phyloP scores from a whole-genome alignment of 225 moss, liverwort and hornwort genomes.

The Sphagnum tenellum region DNA sequence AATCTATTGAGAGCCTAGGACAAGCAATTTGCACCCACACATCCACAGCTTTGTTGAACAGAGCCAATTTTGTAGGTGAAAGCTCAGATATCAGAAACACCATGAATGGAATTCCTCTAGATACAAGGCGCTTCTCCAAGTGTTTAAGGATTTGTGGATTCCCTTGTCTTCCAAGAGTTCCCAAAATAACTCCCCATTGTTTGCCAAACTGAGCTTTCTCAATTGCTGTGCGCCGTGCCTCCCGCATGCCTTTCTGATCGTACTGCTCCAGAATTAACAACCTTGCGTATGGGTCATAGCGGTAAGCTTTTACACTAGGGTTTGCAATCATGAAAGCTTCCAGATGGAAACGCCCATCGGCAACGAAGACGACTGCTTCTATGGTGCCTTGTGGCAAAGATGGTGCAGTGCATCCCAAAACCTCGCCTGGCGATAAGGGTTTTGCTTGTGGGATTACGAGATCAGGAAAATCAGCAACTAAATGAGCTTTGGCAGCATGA shows the following conservation, averaged over 20 bases:
- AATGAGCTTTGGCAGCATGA: slow-evolving; percentile 55
- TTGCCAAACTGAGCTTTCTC: slow-evolving; percentile 55
- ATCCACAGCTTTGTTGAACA: slow-evolving; percentile 60
- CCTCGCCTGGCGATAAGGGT: slow-evolving; percentile 91
- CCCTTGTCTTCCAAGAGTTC: slow-evolving; percentile 91
- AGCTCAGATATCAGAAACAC: slow-evolving; percentile 89
- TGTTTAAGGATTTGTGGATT: slow-evolving; percentile 79
- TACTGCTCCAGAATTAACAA: slow-evolving; percentile 76
- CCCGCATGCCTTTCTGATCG: slow-evolving; percentile 86
- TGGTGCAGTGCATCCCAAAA: slow-evolving; percentile 92
- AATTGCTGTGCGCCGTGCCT: slow-evolving; percentile 63
- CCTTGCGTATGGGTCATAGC: slow-evolving; percentile 87
- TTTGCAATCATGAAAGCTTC: slow-evolving; percentile 98
- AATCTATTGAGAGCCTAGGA: slow-evolving; percentile 88
- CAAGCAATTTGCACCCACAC: slow-evolving; percentile 98
- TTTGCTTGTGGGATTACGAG: slow-evolving; percentile 71
- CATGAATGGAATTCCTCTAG: slow-evolving; percentile 56
- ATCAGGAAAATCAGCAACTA: slow-evolving; percentile 45
- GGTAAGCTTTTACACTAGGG: slow-evolving; percentile 70
- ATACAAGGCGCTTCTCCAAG: slow-evolving; percentile 59
- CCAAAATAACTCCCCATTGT: slow-evolving; percentile 79
- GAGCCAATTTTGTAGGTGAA: slow-evolving; percentile 65
- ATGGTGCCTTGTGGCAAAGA: slow-evolving; percentile 45
- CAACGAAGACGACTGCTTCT: slow-evolving; percentile 73
- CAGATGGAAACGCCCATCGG: slow-evolving; percentile 90